Base-by-base conservation (phyloP, 2,329 filamentous ascomycete genomes). In the Fusarium burgessii region DNA sequence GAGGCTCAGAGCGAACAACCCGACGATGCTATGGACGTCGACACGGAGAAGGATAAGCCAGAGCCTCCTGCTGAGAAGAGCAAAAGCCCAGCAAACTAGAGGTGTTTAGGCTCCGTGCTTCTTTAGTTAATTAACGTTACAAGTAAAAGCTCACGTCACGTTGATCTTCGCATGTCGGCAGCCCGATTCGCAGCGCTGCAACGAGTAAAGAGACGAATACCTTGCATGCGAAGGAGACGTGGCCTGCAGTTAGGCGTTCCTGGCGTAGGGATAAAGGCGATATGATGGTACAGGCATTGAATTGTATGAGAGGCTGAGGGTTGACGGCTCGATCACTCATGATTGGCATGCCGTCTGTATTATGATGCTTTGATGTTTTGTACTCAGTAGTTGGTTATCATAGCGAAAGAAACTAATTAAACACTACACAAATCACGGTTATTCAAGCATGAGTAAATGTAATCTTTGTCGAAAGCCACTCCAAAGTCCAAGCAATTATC, bases 1-100 rank as follows among this genome's bases (percentile, higher is more conserved):
- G 70, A 75, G 32, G 35, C 67, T 25, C 72, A 74, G 55, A 66
- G 71, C 29, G 70, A 73, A 17, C 61, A 75, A 41, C 57, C 69
- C 23, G 50, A 55, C 25, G 80, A 81, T 38, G 75, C 76, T 32
- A 80, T 80, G 78, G 80, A 81, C n/a, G 72, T 80, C 32, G 80
- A 81, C 25, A 74, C 75, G 25, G 77, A 80, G 14, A 80, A 78
- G 63, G 74, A 74, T 17, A 70, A 73, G 56, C 60, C 70, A 18
- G 71, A 71, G 36, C 72, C 74, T 50, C 58, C 69, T n/a, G 76
- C 76, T 57, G 73, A 75, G 68, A 71, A 61, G 66, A 77, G 74
- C 56, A 77, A 77, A 51, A 77, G 75, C 52, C 75, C 75, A 8
- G 60, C 61, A 29, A 69, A 66, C 43, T 77, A 74, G 51, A 33